Base-by-base conservation (phyloP, 495 filamentous ascomycete species). In the Xylaria sp. region DNA sequence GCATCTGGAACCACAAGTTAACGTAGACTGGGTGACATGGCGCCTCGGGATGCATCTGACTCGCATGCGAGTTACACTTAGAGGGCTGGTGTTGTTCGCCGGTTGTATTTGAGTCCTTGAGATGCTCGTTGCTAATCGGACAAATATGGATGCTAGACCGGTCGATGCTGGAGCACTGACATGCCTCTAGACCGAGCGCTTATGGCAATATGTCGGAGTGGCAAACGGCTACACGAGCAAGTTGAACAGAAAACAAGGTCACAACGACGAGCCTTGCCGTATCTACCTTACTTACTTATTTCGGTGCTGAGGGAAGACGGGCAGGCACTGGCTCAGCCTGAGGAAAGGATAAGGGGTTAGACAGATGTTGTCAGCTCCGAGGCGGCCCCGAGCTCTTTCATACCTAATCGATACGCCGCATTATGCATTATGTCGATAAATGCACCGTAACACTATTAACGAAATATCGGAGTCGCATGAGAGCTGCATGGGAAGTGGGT, bases 131-230 rank as follows among this genome's bases (percentile, higher is more conserved):
- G 24, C 40, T 31, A 12, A 14, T 31, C 31, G 17, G 63, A 26
- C 17, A 35, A 31, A 33, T 33, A 1, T 15, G 8, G 4, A 52
- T 12, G 19, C 9, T 3, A 24, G 31, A 33, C 48, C 48, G 64
- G 64, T 67, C 64, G 31, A 43, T 24, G 21, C 11, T 29, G n/a
- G 19, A 43, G 46, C n/a, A n/a, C 48, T 67, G 64, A 53, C 46
- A 55, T 55, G 64, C 64, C 35, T 53, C 64, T 3, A 53, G 64
- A 67, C 64, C 64, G 48, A 53, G 33, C 29, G 61, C 26, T 46
- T 48, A 48, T 37, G 62, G 40, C 21, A 15, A 11, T 15, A 7
- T 21, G 19, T 21, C 31, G 44, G 14, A 37, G 31, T 37, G 31
- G 29, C 9, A 52, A 52, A 55, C 12, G 19, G 43, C 48, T 40